These are phyloP conservation scores for Cladosporium austrohemisphaericum DNA, from an alignment of 2,329 filamentous ascomycete genomes.

Conservation along the genomic window DNA sequence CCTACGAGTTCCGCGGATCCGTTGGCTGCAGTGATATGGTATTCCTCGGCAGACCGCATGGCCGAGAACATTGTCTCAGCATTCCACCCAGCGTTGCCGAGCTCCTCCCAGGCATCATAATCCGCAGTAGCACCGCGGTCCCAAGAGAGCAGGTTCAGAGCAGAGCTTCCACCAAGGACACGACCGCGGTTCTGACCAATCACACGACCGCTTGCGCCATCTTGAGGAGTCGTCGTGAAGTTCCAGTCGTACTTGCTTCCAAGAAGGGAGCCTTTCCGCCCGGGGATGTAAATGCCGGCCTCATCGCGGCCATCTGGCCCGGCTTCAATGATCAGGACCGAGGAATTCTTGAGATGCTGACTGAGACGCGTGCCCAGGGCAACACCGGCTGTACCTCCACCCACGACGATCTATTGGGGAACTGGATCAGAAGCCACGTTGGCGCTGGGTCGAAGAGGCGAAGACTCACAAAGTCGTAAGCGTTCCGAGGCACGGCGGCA, in stretches of 20 bases:
- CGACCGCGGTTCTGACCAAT: conserved; percentile 46
- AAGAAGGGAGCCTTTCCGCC: conserved; percentile 22
- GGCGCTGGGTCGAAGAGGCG: too few relatives aligned
- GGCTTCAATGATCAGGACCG: conserved; percentile 25
- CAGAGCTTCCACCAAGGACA: conserved; percentile 48
- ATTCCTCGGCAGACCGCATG: conserved; percentile 35
- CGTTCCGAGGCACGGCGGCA: not conserved
- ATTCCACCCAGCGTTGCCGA: conserved; percentile 38
- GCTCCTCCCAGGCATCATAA: conserved; percentile 35
- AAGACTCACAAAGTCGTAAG: conserved; percentile 11
- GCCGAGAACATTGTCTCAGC: conserved; percentile 32
- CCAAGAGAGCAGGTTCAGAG: conserved; percentile 42
- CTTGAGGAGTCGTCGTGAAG: conserved; percentile 44
- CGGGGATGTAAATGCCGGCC: conserved; percentile 22
- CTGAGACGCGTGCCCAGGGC: conserved; percentile 23
- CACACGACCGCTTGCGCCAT: conserved; percentile 38
- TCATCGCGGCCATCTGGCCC: conserved; percentile 20
- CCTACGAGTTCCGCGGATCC: conserved; percentile 19
- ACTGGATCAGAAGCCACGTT: not conserved
- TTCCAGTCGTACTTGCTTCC: conserved; percentile 39
- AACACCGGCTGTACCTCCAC: conserved; percentile 25
- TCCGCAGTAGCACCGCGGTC: conserved; percentile 32
- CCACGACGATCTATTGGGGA: conserved; percentile 23
- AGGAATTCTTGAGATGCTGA: conserved; percentile 18
- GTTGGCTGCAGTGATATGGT: conserved; percentile 18